Evolutionary conservation across 805 yeast genomes (phyloP).

Genomic region (Diddensiella caesifluorescens): DNA sequence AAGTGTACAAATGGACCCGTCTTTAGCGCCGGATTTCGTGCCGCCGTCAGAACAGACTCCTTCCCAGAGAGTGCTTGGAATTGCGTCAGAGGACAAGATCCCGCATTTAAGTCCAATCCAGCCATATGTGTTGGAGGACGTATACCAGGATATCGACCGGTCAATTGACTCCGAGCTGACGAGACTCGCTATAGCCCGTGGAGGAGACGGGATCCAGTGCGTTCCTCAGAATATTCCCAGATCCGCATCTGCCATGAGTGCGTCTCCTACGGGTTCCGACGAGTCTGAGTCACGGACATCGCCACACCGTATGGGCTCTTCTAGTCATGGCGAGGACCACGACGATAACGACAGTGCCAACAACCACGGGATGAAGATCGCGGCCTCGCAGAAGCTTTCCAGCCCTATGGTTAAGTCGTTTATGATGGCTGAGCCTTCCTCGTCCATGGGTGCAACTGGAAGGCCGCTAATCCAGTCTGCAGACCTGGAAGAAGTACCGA

Average conservation of each 20-base stretch:
- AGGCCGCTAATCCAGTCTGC: conserved; percentile 55
- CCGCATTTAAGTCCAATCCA: conserved; percentile 75
- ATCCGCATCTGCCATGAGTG: conserved; percentile 17
- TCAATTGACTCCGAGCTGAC: not conserved
- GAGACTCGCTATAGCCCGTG: not conserved
- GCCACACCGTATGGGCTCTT: not conserved
- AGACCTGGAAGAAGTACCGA: conserved; percentile 94
- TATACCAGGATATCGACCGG: not conserved
- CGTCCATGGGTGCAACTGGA: not conserved
- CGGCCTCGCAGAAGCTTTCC: not conserved
- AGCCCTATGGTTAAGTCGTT: conserved; percentile 1
- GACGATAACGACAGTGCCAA: not conserved
- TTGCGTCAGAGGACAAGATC: conserved; percentile 26
- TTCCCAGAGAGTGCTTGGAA: conserved; percentile 25
- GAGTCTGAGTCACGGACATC: not conserved
- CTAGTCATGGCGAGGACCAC: conserved; percentile 1
- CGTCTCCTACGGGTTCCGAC: conserved; percentile 14
- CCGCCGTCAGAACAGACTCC: conserved; percentile 71
- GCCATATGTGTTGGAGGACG: conserved; percentile 60
- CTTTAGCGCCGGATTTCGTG: conserved; percentile 81
- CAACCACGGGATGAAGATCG: not conserved
- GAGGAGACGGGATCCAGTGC: conserved; percentile 1
- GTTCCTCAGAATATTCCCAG: conserved; percentile 17
- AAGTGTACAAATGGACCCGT: conserved; percentile 88
- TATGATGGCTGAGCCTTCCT: conserved; percentile 2